Base-by-base conservation (phyloP, 2,329 filamentous ascomycete species). In the Daldinia sp. region DNA sequence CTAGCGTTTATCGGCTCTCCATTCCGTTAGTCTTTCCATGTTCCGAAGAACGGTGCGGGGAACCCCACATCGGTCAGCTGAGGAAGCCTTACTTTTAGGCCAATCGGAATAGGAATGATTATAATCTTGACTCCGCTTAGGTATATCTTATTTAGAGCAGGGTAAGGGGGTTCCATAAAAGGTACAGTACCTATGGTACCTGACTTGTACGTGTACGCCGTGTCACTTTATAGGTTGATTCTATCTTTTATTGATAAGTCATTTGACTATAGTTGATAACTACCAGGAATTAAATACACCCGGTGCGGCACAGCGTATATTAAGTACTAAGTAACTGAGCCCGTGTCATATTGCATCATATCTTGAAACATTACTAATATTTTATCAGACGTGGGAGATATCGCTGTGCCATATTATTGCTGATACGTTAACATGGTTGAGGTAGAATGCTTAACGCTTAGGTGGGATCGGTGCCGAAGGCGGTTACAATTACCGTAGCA, bases 41-140 rank as follows among this genome's bases (percentile, higher is more conserved):
- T 15, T 48, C 42, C 20, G 44, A 48, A 6, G 5, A 15, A 48
- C 6, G 13, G 44, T 48, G 23, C 23, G 44, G 44, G 41, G 44
- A 23, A 9, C 44, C 12, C 44, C 12, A 28, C 23, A 6, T 4
- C 12, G 23, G 44, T 48, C 44, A 48, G 44, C 44, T 48, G 44
- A 48, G 28, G 23, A 48, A 48, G 44, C 44, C 44, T 48, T 48
- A 48, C 13, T 28, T 48, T 48, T 48, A 15, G 2, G 12, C 44
- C 44, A 48, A 48, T 48, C 44, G 44, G 44, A 48, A 48, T 48
- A 9, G 23, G 15, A 2, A 6, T 28, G 13, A 48, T 48, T 48
- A 48, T 15, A 0, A 6, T 48, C 23, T 48, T 3, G 4, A 48
- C 44, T 48, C 44, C 44, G 10, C 20, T 28, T 48, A n/a, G n/a